Evolutionary conservation across 768 basidiomycete species (phyloP).

Genomic region (Lentinula guzmanii): DNA sequence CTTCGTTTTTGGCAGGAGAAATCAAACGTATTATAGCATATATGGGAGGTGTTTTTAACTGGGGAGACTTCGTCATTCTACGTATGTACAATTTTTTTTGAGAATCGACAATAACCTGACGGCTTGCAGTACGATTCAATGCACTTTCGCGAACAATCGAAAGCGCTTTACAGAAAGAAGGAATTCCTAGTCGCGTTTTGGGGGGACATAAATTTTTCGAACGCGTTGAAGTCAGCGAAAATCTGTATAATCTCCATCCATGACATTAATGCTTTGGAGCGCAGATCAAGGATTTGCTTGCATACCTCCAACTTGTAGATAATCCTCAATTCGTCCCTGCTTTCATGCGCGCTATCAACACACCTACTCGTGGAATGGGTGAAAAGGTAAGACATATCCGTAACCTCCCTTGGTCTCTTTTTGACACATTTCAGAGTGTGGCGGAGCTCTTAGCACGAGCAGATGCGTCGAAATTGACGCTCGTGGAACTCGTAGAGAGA

Average conservation of each 20-base stretch:
- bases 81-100: slow-evolving; percentile 34
- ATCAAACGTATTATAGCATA: slow-evolving; percentile 67
- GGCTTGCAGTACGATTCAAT: slow-evolving; percentile 64
- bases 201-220: slow-evolving; percentile 87
- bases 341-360: slow-evolving; percentile 66
- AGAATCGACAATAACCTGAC: neutral
- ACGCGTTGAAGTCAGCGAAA: slow-evolving; percentile 54
- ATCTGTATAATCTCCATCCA: neutral
- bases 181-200: slow-evolving; percentile 73
- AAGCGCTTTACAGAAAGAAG: slow-evolving; percentile 65
- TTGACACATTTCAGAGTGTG: slow-evolving; percentile 41
- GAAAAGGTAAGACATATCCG: slow-evolving; percentile 49
- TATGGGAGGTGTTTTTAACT: slow-evolving; percentile 64
- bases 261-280: neutral
- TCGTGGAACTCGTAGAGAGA: slow-evolving; percentile 53
- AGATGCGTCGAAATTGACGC: slow-evolving; percentile 42
- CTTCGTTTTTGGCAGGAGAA: slow-evolving; percentile 65
- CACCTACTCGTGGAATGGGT: slow-evolving; percentile 68
- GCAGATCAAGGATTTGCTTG: slow-evolving; percentile 75
- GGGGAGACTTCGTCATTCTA: slow-evolving; percentile 81
- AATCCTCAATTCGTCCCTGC: slow-evolving; percentile 65
- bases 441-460: slow-evolving; percentile 51
- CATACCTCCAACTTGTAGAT: slow-evolving; percentile 78
- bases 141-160: slow-evolving; percentile 75
- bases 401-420: neutral